Evolutionary conservation across 2,329 filamentous ascomycete genomes (phyloP), one percentile per base, ranked within the genome.

Genomic region (Tolypocladium pustulatum): DNA sequence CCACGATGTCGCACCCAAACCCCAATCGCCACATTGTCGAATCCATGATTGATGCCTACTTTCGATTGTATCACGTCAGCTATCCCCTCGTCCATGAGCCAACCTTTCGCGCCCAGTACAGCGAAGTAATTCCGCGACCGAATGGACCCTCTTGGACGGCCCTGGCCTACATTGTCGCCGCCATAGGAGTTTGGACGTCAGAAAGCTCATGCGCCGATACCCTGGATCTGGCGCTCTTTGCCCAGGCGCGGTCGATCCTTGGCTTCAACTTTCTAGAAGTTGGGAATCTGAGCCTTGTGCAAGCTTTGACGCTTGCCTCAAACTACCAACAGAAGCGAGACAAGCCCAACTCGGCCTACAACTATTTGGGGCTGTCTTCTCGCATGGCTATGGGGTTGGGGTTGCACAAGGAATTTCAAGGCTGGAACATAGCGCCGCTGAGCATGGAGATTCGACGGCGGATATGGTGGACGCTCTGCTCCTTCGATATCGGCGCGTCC

Each of bases 281-380:
- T 17, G 78, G 77, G 1, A 78, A 75, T 46, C 61, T 80, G 13
- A 72, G 73, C 4, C 65, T 77, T 0, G 75, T 80, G 1, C 78
- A 79, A 61, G 73, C 73, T 0, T 67, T 80, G n/a, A 67, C 70
- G 1, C 66, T 80, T 3, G 71, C 72, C 56, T 74, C 73, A 0
- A 80, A 80, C 54, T 81, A 81, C 63, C 69, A 79, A 4, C 79
- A 81, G 59, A 81, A 81, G 62, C 69, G 75, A 32, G 75, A 81
- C 58, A 71, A 77, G 17, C 78, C 78, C 4, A 81, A 81, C 61
- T 79, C 78, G 0, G 77, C 77, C 0, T 81, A 80, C 65, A 81
- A 79, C 61, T 78, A 78, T 56, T 71, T 79, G n/a, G 79, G 78
- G 0, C 71, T 81, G 22, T 78, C 79, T 0, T 72, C 75, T 22